Conservation (phyloP, 768 basidiomycete species). For the Boletus bicolor region DNA sequence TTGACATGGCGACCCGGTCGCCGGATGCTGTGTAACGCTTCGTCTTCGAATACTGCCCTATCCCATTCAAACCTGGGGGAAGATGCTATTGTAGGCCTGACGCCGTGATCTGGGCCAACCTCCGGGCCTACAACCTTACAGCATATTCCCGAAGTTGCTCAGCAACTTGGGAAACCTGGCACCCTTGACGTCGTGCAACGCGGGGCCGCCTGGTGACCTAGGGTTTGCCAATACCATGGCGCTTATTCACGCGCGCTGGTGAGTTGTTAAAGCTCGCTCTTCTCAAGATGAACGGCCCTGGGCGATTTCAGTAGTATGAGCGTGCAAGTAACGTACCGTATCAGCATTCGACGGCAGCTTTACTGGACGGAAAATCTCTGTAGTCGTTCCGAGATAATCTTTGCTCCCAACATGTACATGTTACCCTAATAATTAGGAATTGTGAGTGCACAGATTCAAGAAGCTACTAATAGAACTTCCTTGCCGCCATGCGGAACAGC, state of each 20-base stretch:
- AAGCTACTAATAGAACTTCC: neutral
- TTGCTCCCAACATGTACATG: neutral
- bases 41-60: neutral
- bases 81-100: neutral
- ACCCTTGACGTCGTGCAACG: neutral
- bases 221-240: neutral
- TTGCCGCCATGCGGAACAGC: too few relatives aligned
- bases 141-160: neutral
- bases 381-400: neutral
- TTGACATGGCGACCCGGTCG: neutral
- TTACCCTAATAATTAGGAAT: neutral
- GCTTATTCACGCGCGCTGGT: neutral
- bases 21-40: neutral
- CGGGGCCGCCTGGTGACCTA: neutral
- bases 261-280: neutral
- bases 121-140: neutral
- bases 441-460: neutral
- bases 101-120: neutral
- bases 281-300: neutral
- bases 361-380: neutral
- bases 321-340: neutral
- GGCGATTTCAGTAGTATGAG: neutral
- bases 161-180: neutral
- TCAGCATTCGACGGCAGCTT: neutral
- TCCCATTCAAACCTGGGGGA: neutral